Evolutionary conservation across 2,329 filamentous ascomycete genomes (phyloP), one percentile per base, ranked within the genome.

Genomic region (Pochonia chlamydosporia): DNA sequence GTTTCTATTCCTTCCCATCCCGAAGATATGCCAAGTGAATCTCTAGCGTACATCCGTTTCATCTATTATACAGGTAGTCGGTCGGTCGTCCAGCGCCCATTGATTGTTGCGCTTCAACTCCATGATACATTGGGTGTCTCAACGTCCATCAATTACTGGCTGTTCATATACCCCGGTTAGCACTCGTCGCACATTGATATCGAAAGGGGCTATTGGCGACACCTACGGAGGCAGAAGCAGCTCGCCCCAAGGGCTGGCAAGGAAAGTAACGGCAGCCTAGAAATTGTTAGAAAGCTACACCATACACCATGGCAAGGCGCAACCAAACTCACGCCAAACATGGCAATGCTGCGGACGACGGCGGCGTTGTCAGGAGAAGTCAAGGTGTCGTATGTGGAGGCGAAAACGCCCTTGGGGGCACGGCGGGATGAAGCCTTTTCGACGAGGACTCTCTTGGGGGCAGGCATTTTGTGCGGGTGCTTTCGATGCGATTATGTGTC

Each of bases 311-410:
- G 7, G 14, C 2, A 18, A 47, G 23, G 24, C 25, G 4, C 16
- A n/a, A 25, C 39, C 37, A 35, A 39, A 72, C 82, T 63, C 74
- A 87, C 83, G 47, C 82, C 82, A 61, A 87, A 87, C 57, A 86
- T 64, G 53, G 79, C 73, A 55, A 87, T 69, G 61, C 83, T 86
- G 58, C 80, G 76, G 50, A 87, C 83, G 48, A 87, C 77, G 48
- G 81, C 77, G 42, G 81, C 75, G 66, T 88, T 87, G 61, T 88
- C 84, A 28, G 83, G 66, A 24, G 78, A 77, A 47, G 81, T 86
- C 59, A 87, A 60, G 54, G 79, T 72, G 51, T 77, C 73, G 66
- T 85, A 87, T 54, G 78, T 73, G 48, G 72, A 72, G 56, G 70
- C 71, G 54, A 85, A 56, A 64, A 79, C 74, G 53, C 82, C 76